These are phyloP conservation scores for Fusarium bactridioides DNA, from an alignment of 2,329 filamentous ascomycete species.

Conservation along the genomic window DNA sequence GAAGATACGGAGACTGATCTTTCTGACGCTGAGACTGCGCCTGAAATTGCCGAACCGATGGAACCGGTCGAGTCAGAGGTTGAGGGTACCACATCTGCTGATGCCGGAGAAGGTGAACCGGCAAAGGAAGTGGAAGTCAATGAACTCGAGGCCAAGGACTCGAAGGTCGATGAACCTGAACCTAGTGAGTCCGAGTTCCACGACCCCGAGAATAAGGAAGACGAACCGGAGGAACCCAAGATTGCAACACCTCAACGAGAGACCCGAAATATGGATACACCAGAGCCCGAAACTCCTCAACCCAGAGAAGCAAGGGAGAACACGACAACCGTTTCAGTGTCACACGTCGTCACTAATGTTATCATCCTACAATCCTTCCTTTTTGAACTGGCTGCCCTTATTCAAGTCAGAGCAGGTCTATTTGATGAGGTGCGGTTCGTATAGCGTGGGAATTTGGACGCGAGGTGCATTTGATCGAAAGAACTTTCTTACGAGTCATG, in stretches of 20 bases:
- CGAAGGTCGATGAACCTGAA: neutral
- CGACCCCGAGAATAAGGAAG: neutral
- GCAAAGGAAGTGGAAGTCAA: neutral
- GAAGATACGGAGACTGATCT: neutral
- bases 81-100: neutral
- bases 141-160: neutral
- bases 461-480: conserved; percentile 10
- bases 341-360: conserved; percentile 81
- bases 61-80: neutral
- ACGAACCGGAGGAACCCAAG: neutral
- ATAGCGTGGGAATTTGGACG: conserved; percentile 20
- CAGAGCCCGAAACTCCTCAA: conserved; percentile 28
- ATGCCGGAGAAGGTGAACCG: neutral
- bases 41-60: neutral
- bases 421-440: conserved; percentile 78
- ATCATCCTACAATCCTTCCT: conserved; percentile 83
- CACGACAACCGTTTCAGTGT: conserved; percentile 67
- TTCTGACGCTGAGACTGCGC: neutral
- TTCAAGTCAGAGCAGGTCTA: conserved; percentile 77
- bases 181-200: neutral
- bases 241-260: conserved; percentile 17
- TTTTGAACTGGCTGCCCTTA: conserved; percentile 76
- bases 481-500: conserved; percentile 39
- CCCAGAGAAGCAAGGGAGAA: conserved; percentile 31
- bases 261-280: conserved; percentile 9